phyloP scores from a whole-genome alignment of 1,284 basidiomycete species.

The Boletus semigastroideus region DNA sequence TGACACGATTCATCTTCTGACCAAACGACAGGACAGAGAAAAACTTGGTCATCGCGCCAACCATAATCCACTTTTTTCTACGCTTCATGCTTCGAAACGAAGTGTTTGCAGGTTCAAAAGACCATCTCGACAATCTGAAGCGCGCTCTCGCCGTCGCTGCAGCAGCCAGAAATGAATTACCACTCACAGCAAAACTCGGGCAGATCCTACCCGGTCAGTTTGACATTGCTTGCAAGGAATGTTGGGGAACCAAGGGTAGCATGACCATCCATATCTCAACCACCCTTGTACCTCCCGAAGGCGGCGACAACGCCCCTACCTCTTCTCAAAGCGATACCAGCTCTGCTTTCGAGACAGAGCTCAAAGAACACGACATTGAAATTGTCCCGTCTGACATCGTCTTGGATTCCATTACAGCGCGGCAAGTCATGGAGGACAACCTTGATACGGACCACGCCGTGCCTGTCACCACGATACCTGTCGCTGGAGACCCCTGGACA shows the following conservation, averaged over 20 bases:
- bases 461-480: conserved; percentile 19
- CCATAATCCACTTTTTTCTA: conserved; percentile 48
- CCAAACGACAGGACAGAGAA: conserved; percentile 27
- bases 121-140: conserved; percentile 28
- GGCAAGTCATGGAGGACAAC: conserved; percentile 32
- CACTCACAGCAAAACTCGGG: conserved; percentile 40
- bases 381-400: conserved; percentile 29
- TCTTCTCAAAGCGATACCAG: not conserved
- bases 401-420: conserved; percentile 32
- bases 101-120: conserved; percentile 34
- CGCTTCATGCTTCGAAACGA: conserved; percentile 45
- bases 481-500: conserved; percentile 23
- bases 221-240: conserved; percentile 37
- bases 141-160: conserved; percentile 37
- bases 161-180: conserved; percentile 44
- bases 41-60: conserved; percentile 38
- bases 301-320: not conserved
- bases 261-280: conserved; percentile 21
- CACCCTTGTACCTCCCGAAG: not conserved
- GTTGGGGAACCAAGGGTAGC: conserved; percentile 34
- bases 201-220: conserved; percentile 41
- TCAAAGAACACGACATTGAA: conserved; percentile 23
- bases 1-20: not conserved
- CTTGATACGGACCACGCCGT: conserved; percentile 16
- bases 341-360: conserved; percentile 27